Conservation (phyloP, 2,329 filamentous ascomycete species). For the Didymella keratinophila region DNA sequence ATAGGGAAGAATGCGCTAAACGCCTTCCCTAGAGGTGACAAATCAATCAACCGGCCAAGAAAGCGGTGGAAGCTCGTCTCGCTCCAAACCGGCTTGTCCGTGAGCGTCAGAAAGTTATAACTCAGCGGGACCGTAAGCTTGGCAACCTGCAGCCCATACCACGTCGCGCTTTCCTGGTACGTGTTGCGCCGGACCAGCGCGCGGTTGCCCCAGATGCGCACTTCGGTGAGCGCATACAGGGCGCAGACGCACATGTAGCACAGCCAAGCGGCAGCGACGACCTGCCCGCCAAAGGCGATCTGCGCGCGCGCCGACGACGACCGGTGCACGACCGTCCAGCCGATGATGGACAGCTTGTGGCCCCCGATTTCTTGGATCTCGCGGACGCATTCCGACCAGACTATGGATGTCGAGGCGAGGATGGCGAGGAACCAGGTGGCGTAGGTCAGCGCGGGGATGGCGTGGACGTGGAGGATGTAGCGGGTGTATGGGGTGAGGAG, state of each 20-base stretch:
- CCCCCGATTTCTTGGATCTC: constrained; percentile 63
- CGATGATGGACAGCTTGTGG: constrained; percentile 76
- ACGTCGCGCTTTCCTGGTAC: constrained; percentile 90
- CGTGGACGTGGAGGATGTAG: constrained; percentile 76
- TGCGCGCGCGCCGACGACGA: constrained; percentile 74
- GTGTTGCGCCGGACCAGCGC: constrained; percentile 91
- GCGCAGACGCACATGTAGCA: constrained; percentile 95
- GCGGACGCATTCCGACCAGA: constrained; percentile 95
- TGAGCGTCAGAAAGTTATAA: constrained; percentile 96
- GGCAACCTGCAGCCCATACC: constrained; percentile 93
- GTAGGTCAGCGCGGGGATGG: constrained; percentile 74
- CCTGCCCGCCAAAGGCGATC: constrained; percentile 85
- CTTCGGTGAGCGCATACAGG: constrained; percentile 85
- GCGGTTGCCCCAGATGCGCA: constrained; percentile 96
- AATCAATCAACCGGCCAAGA: constrained; percentile 80
- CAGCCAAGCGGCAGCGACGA: constrained; percentile 86
- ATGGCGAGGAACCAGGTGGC: constrained; percentile 72
- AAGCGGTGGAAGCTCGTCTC: constrained; percentile 88
- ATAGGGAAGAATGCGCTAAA: constrained; percentile 91
- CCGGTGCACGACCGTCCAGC: constrained; percentile 75
- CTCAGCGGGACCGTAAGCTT: constrained; percentile 90
- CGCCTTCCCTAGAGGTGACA: constrained; percentile 81
- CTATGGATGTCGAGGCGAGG: constrained; percentile 78
- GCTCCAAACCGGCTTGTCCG: constrained; percentile 74
- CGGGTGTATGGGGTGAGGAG: constrained; percentile 79